phyloP scores from a whole-genome alignment of 495 filamentous ascomycete species.

The Astrothelium subdiscretum region DNA sequence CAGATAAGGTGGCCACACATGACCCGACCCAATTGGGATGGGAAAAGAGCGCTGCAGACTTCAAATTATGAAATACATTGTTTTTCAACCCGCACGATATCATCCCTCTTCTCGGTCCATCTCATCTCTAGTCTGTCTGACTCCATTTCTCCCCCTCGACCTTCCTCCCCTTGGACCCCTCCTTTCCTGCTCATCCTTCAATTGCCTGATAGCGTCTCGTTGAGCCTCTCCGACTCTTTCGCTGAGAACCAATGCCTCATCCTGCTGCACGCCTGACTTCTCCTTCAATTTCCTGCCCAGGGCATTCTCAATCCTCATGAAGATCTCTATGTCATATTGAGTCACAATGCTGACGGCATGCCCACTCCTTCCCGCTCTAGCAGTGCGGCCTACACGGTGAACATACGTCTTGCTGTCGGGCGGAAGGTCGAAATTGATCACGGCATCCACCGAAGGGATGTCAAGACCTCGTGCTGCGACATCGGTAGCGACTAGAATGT shows the following conservation, averaged over 20 bases:
- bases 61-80: conserved; percentile 50
- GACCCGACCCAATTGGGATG: conserved; percentile 38
- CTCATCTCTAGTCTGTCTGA: conserved; percentile 44
- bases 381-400: conserved; percentile 88
- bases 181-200: conserved; percentile 73
- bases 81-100: background rate
- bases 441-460: conserved; percentile 82
- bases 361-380: conserved; percentile 80
- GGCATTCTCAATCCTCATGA: conserved; percentile 69
- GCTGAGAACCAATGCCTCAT: conserved; percentile 79
- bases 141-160: conserved; percentile 32
- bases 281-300: conserved; percentile 64
- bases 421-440: conserved; percentile 79
- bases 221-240: conserved; percentile 76
- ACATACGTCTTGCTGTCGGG: conserved; percentile 85
- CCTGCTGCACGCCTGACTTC: conserved; percentile 50
- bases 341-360: conserved; percentile 70
- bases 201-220: conserved; percentile 62
- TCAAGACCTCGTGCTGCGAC: conserved; percentile 91
- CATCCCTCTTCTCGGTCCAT: conserved; percentile 79
- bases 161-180: conserved; percentile 42
- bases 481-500: conserved; percentile 91
- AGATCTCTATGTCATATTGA: conserved; percentile 89
- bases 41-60: conserved; percentile 62
- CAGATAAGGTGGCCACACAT: conserved; percentile 53